Conservation (phyloP, 495 filamentous ascomycete species). For the Hypoxylon crocopeplum region DNA sequence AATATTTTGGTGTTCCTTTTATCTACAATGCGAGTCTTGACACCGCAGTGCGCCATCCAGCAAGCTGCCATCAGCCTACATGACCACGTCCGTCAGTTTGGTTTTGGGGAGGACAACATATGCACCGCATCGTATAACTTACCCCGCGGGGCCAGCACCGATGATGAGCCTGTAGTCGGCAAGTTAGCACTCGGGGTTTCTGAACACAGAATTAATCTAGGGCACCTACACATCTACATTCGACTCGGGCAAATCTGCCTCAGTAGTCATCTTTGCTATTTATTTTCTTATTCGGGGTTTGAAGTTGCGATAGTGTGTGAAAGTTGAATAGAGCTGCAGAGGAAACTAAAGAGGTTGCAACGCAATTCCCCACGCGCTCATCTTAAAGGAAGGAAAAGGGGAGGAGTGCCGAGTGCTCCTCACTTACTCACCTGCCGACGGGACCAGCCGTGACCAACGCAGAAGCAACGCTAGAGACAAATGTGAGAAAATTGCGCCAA, state of each 20-base stretch:
- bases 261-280: conserved; percentile 16
- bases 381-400: background rate
- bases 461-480: background rate
- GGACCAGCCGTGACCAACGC: background rate
- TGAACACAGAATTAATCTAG: background rate
- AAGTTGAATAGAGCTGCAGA: background rate
- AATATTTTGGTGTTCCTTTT: conserved; percentile 63
- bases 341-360: background rate
- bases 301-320: background rate
- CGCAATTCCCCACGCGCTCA: background rate
- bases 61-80: conserved; percentile 63
- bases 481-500: no score
- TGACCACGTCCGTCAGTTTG: background rate
- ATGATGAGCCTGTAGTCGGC: conserved; percentile 56
- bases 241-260: conserved; percentile 28
- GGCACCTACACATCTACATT: conserved; percentile 47
- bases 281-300: background rate
- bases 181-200: conserved; percentile 2
- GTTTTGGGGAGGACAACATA: background rate
- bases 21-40: conserved; percentile 66
- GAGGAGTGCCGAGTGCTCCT: background rate
- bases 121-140: conserved; percentile 12
- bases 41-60: conserved; percentile 67
- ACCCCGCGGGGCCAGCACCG: conserved; percentile 67
- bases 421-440: background rate